Conservation (phyloP, 169 alveolate species). For the Eimeria sp. region DNA sequence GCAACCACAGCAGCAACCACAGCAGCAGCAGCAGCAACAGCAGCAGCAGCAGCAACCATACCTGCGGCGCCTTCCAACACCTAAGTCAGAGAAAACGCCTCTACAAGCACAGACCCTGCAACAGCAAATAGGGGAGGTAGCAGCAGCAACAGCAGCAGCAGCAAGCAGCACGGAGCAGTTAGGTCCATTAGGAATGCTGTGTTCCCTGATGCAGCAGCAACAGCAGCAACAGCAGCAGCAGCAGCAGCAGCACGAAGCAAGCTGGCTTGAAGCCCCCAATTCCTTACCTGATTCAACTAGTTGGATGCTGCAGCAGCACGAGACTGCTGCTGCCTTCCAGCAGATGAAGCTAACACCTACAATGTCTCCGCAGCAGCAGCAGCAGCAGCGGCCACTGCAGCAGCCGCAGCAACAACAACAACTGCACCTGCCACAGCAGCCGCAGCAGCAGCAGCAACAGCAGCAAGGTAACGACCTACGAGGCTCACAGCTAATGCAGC, state of each 20-base stretch:
- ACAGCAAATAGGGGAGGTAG: conserved; percentile 17
- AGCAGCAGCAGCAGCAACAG: neutral
- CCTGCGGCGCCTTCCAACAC: neutral
- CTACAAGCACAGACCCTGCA: conserved; percentile 3
- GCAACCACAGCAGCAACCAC: neutral
- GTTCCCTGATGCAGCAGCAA: no score
- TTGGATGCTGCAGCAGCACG: conserved; percentile 49
- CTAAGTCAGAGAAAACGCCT: neutral
- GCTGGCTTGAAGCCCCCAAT: conserved; percentile 9
- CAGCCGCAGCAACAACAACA: no score
- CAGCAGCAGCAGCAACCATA: neutral
- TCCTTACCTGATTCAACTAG: neutral
- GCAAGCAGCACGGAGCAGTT: conserved; percentile 19
- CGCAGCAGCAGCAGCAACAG: conserved; percentile 50
- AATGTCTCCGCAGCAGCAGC: conserved; percentile 2
- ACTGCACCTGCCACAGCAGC: conserved; percentile 30
- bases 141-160: neutral
- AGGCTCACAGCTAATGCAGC: conserved; percentile 29
- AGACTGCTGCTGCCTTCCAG: conserved; percentile 36
- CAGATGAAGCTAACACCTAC: conserved; percentile 1
- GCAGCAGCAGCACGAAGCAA: no score
- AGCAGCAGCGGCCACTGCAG: neutral
- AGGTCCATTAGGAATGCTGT: conserved; percentile 34
- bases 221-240: no score
- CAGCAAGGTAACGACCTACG: neutral